phyloP scores from a whole-genome alignment of 768 basidiomycete species.

The Lentinus tigrinus region DNA sequence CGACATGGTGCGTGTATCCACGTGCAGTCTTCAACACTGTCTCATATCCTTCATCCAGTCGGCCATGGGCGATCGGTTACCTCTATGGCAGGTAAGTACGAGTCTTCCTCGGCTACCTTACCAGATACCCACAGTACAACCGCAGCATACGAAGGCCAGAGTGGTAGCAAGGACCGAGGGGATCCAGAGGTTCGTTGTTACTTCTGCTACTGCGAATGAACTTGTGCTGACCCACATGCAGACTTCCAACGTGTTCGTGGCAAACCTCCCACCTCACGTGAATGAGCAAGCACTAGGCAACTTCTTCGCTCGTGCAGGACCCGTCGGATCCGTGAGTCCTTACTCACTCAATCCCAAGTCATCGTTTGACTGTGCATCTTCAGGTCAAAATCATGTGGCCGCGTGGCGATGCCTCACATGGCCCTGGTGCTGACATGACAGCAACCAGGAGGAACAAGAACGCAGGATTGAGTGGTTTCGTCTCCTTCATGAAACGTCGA shows the following conservation, averaged over 20 bases:
- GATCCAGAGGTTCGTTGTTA: constrained; percentile 69
- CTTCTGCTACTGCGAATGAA: no score
- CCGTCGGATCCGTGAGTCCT: constrained; percentile 80
- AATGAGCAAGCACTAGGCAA: constrained; percentile 83
- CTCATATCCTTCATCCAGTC: constrained; percentile 19
- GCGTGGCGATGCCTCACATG: constrained; percentile 67
- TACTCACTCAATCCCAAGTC: neutral
- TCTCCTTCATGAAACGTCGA: constrained; percentile 91
- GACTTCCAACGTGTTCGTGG: constrained; percentile 96
- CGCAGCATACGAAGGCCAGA: constrained; percentile 84
- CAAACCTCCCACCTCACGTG: constrained; percentile 85
- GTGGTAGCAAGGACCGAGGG: constrained; percentile 85
- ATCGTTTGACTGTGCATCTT: neutral
- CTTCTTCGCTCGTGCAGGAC: constrained; percentile 89
- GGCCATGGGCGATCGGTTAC: constrained; percentile 79
- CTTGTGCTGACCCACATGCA: no score
- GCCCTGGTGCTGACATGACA: constrained; percentile 78
- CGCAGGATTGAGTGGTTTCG: constrained; percentile 89
- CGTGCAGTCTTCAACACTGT: neutral
- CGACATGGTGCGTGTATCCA: constrained; percentile 50
- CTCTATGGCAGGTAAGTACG: constrained; percentile 75
- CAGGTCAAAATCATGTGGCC: constrained; percentile 99
- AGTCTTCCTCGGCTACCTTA: neutral
- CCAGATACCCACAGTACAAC: neutral
- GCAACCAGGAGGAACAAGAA: constrained; percentile 67